phyloP scores from a whole-genome alignment of 2,329 filamentous ascomycete species.

The Penicillium sp. region DNA sequence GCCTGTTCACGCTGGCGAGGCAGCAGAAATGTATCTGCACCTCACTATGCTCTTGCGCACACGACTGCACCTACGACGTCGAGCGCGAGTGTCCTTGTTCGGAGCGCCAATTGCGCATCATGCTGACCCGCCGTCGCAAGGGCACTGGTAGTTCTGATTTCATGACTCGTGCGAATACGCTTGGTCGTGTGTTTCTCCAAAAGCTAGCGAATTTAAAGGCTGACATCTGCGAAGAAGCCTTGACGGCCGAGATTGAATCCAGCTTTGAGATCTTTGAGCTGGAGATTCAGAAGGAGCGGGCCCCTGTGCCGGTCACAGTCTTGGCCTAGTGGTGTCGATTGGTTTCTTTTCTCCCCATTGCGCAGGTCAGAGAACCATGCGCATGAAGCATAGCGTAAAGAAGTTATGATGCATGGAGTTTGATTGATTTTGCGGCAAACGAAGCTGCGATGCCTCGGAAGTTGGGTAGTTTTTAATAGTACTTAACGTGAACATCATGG shows the following conservation, averaged over 20 bases:
- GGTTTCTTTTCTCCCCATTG: too few species aligned
- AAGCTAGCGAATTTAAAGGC: conserved; percentile 24
- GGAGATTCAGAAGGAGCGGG: conserved; percentile 30
- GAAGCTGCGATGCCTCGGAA: too few species aligned
- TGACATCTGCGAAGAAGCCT: conserved; percentile 18
- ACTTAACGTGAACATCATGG: too few species aligned
- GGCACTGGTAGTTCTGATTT: conserved; percentile 15
- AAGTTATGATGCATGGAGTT: too few species aligned
- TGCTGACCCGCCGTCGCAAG: conserved; percentile 21
- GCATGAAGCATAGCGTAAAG: too few species aligned
- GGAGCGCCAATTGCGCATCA: conserved; percentile 30
- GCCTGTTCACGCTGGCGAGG: conserved; percentile 25
- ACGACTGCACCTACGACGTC: conserved; percentile 29
- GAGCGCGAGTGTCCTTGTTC: conserved; percentile 34
- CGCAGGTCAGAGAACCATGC: too few species aligned
- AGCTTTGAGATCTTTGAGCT: conserved; percentile 25
- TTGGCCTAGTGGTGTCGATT: not conserved
- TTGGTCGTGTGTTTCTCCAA: conserved; percentile 31
- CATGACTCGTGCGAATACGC: conserved; percentile 21
- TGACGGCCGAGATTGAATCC: conserved; percentile 22
- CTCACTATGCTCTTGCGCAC: conserved; percentile 30
- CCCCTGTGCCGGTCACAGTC: not conserved
- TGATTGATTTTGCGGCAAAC: too few species aligned
- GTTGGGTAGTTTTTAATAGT: too few species aligned
- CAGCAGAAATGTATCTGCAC: conserved; percentile 36